These are phyloP conservation scores for Sarocladiaceae sp. DNA, from an alignment of 2,329 filamentous ascomycete genomes.

Conservation along the genomic window DNA sequence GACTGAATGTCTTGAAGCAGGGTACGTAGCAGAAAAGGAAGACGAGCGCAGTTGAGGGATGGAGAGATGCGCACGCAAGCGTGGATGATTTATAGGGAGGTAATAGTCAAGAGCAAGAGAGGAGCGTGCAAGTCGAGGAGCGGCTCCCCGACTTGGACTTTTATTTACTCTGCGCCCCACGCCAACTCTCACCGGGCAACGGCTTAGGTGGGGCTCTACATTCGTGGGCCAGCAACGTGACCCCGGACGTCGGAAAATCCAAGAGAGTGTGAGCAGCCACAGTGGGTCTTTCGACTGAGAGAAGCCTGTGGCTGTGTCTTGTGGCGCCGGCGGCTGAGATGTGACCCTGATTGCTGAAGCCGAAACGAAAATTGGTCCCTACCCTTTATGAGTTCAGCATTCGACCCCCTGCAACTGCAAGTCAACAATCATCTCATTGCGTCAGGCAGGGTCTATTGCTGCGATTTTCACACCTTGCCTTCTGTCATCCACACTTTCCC, in stretches of 20 bases:
- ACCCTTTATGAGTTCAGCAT: too few relatives aligned
- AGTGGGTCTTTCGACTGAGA: background rate
- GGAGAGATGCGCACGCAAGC: conserved; percentile 12
- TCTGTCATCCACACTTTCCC: too few relatives aligned
- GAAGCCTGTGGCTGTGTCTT: background rate
- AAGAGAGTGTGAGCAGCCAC: too few relatives aligned
- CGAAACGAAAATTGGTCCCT: background rate
- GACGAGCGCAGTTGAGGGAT: background rate
- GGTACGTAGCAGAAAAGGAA: background rate
- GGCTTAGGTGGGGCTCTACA: background rate
- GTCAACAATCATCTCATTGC: background rate
- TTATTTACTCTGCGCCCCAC: conserved; percentile 41
- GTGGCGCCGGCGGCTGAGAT: background rate
- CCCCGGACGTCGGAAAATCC: background rate
- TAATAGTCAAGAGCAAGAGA: conserved; percentile 15
- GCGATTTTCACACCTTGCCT: too few relatives aligned
- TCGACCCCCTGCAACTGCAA: background rate
- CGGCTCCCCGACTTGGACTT: conserved; percentile 12
- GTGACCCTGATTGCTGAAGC: background rate
- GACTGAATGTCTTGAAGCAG: conserved; percentile 16
- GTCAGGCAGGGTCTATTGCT: too few relatives aligned
- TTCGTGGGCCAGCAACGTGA: background rate
- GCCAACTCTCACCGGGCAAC: conserved; percentile 29
- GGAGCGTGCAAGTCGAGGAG: conserved; percentile 10
- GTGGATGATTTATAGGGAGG: background rate